Evolutionary conservation across 441 rosid genomes (phyloP).

Genomic region (Arabidopsis lyrata): DNA sequence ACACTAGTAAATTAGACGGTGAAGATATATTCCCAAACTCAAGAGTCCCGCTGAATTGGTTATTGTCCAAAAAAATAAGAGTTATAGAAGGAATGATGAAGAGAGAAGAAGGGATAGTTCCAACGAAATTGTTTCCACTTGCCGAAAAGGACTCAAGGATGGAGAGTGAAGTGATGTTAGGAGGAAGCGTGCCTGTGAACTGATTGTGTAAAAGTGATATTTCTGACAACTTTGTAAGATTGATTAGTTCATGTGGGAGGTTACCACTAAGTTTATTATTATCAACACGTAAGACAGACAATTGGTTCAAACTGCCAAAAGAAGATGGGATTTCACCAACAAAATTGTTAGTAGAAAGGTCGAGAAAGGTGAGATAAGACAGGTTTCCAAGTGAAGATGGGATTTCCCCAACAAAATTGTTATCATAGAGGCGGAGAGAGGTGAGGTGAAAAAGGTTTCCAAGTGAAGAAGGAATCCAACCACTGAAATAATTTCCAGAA

Average conservation of each 20-base stretch:
- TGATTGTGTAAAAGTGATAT: neutral
- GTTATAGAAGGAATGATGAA: too few species aligned
- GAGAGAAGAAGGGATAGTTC: too few species aligned
- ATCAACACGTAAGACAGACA: neutral
- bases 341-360: neutral
- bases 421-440: neutral
- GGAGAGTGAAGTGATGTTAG: neutral
- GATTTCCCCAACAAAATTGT: neutral
- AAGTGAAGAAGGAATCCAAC: neutral
- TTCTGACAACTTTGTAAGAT: neutral
- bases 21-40: too few species aligned
- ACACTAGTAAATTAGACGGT: too few species aligned
- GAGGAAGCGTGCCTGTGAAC: conserved; percentile 10
- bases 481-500: neutral
- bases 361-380: neutral
- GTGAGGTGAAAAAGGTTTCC: neutral
- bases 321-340: conserved; percentile 12
- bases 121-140: too few species aligned
- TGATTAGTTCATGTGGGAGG: neutral
- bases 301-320: neutral
- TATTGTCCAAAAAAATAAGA: too few species aligned
- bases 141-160: neutral
- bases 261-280: neutral
- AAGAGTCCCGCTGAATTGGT: too few species aligned
- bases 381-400: neutral